phyloP scores from a whole-genome alignment of 768 basidiomycete genomes.

The Crassisporium funariophilum region DNA sequence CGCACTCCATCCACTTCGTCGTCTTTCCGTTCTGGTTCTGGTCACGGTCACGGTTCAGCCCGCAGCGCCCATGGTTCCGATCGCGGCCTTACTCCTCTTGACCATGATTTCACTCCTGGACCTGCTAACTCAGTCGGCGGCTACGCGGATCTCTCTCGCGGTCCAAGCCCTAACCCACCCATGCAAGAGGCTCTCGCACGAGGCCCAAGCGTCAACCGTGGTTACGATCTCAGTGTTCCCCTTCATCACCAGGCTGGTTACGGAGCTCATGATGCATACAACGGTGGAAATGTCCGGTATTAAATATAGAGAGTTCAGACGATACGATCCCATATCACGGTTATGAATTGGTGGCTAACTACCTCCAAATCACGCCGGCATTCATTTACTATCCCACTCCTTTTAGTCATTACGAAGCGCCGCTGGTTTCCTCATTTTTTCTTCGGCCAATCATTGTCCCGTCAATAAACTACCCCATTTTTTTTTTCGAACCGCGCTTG shows the following conservation, averaged over 20 bases:
- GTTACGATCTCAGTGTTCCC: slow-evolving; percentile 61
- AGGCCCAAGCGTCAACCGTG: slow-evolving; percentile 49
- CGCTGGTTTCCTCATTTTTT: slow-evolving; percentile 31
- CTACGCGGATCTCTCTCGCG: slow-evolving; percentile 82
- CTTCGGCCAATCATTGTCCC: slow-evolving; percentile 21
- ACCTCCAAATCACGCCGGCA: slow-evolving; percentile 9
- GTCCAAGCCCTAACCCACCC: slow-evolving; percentile 67
- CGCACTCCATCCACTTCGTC: slow-evolving; percentile 60
- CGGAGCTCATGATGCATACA: slow-evolving; percentile 37
- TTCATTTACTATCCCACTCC: neutral
- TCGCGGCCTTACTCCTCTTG: slow-evolving; percentile 3
- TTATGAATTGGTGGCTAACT: slow-evolving; percentile 5
- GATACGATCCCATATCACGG: slow-evolving; percentile 1
- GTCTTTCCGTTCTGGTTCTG: slow-evolving; percentile 66
- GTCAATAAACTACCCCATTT: slow-evolving; percentile 18
- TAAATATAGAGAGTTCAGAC: slow-evolving; percentile 8
- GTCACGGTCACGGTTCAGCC: slow-evolving; percentile 30
- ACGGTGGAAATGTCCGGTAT: slow-evolving; percentile 18
- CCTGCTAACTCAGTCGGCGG: slow-evolving; percentile 60
- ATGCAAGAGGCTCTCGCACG: slow-evolving; percentile 54
- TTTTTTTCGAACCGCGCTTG: slow-evolving; percentile 12
- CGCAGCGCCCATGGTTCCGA: slow-evolving; percentile 4
- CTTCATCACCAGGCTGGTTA: slow-evolving; percentile 61
- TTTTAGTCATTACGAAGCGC: slow-evolving; percentile 13
- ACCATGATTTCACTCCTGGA: slow-evolving; percentile 19